Evolutionary conservation across 352 stramenopile species (phyloP), one percentile per base, ranked within the genome.

Genomic region (Thalassiosira hispida): DNA sequence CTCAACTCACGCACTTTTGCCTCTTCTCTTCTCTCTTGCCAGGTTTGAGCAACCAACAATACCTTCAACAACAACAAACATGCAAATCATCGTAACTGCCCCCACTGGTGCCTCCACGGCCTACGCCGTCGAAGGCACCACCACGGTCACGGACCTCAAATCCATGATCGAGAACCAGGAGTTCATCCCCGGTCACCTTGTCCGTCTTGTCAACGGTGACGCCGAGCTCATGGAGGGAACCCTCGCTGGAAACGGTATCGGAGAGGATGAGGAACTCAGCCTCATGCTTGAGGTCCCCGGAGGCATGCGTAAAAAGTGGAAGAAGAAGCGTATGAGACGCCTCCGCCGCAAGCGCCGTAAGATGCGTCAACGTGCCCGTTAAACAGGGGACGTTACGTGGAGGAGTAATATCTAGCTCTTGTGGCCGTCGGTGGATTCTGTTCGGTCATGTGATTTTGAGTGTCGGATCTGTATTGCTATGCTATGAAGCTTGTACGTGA

Each of bases 361-460:
- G 96, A 99, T 99, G 97, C 95, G 97, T 90, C 96, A 98, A 94
- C 96, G 97, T 91, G 96, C 97, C 83, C 98, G 96, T 96, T 99
- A 98, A 97, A 92, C 14, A 12, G n/a, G 64, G 18, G 20, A 42
- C 29, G 16, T 25, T 56, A 23, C 38, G 11, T 55, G 51, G 12
- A 16, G 64, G 9, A 27, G 55, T 9, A 14, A 27, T 9, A 23
- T 40, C 20, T 61, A 33, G 35, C 7, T 42, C 61, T 71, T 16
- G 8, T 25, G 29, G 1, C 29, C 9, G 25, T 53, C 9, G 35
- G n/a, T 53, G 61, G 12, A 42, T n/a, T 29, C 25, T 44, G 35
- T 16, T 47, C n/a, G 14, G 44, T 69, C 14, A 38, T 59, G 18
- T 52, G 61, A 44, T 61, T 71, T 61, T 29, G 62, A 71, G 62